These are phyloP conservation scores for Podospora conica DNA, from an alignment of 495 filamentous ascomycete species.

Conservation along the genomic window DNA sequence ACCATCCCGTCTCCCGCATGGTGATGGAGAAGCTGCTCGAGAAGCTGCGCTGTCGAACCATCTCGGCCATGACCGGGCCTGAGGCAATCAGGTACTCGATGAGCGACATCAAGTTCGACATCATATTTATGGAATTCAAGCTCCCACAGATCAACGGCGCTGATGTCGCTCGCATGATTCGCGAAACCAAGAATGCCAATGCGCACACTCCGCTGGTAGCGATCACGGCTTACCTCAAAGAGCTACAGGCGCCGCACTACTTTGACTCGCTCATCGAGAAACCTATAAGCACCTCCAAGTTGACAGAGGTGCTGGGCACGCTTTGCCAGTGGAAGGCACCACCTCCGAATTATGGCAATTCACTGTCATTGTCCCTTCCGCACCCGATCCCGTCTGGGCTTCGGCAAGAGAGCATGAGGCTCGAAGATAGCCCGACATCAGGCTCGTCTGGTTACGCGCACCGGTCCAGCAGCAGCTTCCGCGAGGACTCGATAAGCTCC, in stretches of 20 bases:
- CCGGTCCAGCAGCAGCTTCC: conserved; percentile 64
- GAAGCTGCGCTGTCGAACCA: conserved; percentile 91
- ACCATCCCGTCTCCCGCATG: conserved; percentile 92
- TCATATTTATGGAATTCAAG: conserved; percentile 96
- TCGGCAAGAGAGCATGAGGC: conserved; percentile 53
- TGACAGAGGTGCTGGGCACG: conserved; percentile 76
- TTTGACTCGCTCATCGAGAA: conserved; percentile 95
- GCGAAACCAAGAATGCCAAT: conserved; percentile 90
- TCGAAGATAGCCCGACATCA: conserved; percentile 81
- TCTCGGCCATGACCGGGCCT: conserved; percentile 77
- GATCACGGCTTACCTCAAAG: conserved; percentile 96
- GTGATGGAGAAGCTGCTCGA: conserved; percentile 97
- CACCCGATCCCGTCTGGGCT: conserved; percentile 57
- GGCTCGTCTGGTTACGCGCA: conserved; percentile 68
- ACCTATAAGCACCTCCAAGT: conserved; percentile 80
- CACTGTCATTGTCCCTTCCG: conserved; percentile 33
- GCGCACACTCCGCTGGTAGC: conserved; percentile 92
- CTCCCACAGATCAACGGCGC: conserved; percentile 89
- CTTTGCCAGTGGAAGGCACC: conserved; percentile 92
- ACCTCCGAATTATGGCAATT: conserved; percentile 40
- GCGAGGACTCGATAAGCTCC: conserved; percentile 79
- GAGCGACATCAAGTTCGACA: conserved; percentile 91
- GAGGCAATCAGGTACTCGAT: conserved; percentile 89
- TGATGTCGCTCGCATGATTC: conserved; percentile 94
- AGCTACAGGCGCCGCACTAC: conserved; percentile 86